Percentiles rank a stretch among this genome's conserved stretches.
phyloP scores from a whole-genome alignment of 1,284 basidiomycete genomes.

The Peniophora sp. region DNA sequence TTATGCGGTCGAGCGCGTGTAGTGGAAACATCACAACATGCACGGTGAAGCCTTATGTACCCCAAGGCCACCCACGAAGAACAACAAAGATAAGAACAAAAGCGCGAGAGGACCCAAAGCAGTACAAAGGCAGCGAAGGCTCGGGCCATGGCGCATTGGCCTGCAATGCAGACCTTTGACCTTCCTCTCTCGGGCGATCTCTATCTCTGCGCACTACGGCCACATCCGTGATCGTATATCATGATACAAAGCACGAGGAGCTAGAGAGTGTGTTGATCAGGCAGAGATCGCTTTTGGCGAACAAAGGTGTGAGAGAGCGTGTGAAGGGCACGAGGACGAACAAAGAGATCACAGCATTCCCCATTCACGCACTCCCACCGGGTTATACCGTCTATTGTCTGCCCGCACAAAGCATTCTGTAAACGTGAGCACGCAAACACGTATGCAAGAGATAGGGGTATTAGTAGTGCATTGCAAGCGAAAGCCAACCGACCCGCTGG shows the following conservation, averaged over 20 bases:
- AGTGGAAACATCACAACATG: not conserved
- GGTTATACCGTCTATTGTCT: not conserved
- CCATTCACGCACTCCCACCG: not conserved
- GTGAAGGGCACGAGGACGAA: not conserved
- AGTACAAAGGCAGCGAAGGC: not conserved
- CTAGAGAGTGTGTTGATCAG: too few species aligned
- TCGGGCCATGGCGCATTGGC: not conserved
- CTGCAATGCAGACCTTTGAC: not conserved
- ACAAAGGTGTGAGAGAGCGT: not conserved
- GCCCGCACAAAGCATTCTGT: not conserved
- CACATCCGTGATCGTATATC: not conserved
- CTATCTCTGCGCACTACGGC: not conserved
- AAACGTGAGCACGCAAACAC: not conserved
- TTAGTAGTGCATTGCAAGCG: constrained; percentile 12
- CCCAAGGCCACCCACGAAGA: too few species aligned
- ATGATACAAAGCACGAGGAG: not conserved
- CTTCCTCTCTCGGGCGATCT: not conserved
- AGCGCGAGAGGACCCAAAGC: too few species aligned
- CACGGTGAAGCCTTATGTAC: too few species aligned
- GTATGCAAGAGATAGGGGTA: constrained; percentile 4
- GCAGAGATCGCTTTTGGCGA: too few species aligned
- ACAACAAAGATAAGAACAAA: too few species aligned
- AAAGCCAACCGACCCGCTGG: not conserved
- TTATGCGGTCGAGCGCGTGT: not conserved
- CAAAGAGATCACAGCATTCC: not conserved